Conservation (phyloP, 345 rosid species). For the Syzygium aromaticum region DNA sequence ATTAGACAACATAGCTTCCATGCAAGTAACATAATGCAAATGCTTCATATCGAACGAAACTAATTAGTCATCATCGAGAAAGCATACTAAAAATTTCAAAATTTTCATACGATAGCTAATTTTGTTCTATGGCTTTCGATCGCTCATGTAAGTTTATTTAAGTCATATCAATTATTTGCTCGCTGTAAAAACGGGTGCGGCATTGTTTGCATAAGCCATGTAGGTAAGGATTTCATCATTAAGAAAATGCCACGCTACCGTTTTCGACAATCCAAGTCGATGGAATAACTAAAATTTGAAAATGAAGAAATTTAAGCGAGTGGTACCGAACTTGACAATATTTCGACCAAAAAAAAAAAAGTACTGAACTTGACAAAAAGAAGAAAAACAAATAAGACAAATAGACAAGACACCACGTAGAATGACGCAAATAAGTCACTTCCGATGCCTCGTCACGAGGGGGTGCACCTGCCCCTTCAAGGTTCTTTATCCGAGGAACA, state of each 20-base stretch:
- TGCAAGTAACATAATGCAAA: neutral
- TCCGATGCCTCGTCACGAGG: rapidly evolving
- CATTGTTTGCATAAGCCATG: too few species aligned
- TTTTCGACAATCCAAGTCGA: neutral
- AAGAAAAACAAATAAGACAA: neutral
- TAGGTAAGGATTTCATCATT: neutral
- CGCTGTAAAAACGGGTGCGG: too few species aligned
- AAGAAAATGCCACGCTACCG: neutral
- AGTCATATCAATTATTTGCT: too few species aligned
- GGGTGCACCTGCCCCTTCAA: neutral
- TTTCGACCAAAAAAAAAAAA: too few species aligned
- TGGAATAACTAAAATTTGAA: neutral
- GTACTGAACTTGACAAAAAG: too few species aligned
- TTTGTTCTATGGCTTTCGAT: neutral
- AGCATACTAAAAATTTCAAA: neutral
- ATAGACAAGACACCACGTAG: neutral
- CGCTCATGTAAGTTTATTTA: neutral
- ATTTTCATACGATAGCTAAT: rapidly evolving
- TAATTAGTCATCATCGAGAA: neutral
- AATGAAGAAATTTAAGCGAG: neutral
- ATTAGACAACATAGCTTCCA: neutral
- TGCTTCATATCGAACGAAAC: neutral
- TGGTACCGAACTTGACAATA: too few species aligned
- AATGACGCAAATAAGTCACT: neutral
- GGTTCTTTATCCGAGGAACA: neutral